These are phyloP conservation scores for Pleurotus pulmonarius DNA, from an alignment of 768 basidiomycete species.

Conservation along the genomic window DNA sequence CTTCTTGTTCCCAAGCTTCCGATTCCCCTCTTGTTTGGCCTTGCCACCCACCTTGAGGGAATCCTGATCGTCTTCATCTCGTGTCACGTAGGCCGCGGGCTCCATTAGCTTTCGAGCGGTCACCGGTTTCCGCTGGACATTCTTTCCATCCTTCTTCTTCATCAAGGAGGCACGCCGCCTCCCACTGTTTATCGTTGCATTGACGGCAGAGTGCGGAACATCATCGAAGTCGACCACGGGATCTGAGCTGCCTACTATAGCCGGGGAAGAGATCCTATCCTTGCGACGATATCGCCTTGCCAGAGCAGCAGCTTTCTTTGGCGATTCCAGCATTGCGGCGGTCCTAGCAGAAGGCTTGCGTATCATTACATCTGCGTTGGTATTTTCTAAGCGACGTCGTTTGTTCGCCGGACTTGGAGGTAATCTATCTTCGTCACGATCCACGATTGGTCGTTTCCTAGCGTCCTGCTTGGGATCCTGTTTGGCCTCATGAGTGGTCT, in stretches of 20 bases:
- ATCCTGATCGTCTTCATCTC: not conserved
- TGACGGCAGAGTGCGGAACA: conserved; percentile 17
- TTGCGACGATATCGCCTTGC: conserved; percentile 22
- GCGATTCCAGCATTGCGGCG: not conserved
- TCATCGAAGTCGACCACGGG: conserved; percentile 26
- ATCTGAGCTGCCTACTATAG: not conserved
- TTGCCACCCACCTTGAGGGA: not conserved
- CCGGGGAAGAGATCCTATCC: conserved; percentile 27
- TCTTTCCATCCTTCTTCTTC: conserved; percentile 26
- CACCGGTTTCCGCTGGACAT: conserved; percentile 7
- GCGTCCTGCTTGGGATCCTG: no score
- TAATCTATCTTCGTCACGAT: not conserved
- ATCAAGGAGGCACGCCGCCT: conserved; percentile 20
- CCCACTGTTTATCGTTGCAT: not conserved
- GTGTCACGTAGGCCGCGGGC: not conserved
- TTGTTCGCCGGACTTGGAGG: not conserved
- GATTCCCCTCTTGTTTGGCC: no score
- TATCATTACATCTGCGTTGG: not conserved
- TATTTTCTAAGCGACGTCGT: not conserved
- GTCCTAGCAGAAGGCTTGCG: conserved; percentile 2
- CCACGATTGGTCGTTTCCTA: not conserved
- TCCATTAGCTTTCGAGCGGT: conserved; percentile 13
- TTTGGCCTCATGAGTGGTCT: no score
- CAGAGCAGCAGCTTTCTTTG: not conserved
- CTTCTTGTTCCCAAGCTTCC: no score